Conservation (phyloP, 176 grass and related monocot species). For the Eragrostis curvula region DNA sequence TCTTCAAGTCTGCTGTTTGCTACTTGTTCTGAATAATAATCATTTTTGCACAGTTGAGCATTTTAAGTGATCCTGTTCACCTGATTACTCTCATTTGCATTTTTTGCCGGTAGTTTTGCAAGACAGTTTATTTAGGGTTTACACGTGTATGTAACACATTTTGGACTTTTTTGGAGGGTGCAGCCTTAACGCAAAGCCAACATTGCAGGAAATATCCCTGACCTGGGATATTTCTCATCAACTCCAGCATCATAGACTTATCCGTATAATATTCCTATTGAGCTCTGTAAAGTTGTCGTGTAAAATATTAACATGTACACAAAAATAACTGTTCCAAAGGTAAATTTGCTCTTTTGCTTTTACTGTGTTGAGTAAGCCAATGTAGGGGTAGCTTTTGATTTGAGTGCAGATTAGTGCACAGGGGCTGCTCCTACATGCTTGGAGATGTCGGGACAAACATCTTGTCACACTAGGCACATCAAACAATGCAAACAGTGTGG, state of each 20-base stretch:
- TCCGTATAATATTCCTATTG: slow-evolving; percentile 17
- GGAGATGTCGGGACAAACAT: slow-evolving; percentile 13
- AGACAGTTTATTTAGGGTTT: background rate
- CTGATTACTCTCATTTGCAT: background rate
- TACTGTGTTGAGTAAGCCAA: background rate
- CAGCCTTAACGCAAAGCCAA: background rate
- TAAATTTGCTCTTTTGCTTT: background rate
- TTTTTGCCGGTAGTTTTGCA: background rate
- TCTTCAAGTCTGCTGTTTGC: background rate
- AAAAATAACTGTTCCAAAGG: background rate
- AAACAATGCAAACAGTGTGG: slow-evolving; percentile 21
- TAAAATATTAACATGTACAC: slow-evolving; percentile 16
- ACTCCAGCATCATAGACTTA: background rate
- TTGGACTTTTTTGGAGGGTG: background rate
- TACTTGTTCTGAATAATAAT: slow-evolving; percentile 2
- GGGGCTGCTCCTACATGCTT: slow-evolving; percentile 27
- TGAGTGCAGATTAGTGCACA: slow-evolving; percentile 13
- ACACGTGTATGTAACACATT: background rate
- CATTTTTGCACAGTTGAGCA: background rate
- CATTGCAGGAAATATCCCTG: slow-evolving; percentile 1
- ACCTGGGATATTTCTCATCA: background rate
- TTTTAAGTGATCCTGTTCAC: slow-evolving; percentile 23
- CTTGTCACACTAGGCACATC: slow-evolving; percentile 21
- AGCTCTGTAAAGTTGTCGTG: background rate
- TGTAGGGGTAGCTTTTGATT: background rate